Evolutionary conservation across 768 basidiomycete species (phyloP).

Genomic region (Naematelia encephala): DNA sequence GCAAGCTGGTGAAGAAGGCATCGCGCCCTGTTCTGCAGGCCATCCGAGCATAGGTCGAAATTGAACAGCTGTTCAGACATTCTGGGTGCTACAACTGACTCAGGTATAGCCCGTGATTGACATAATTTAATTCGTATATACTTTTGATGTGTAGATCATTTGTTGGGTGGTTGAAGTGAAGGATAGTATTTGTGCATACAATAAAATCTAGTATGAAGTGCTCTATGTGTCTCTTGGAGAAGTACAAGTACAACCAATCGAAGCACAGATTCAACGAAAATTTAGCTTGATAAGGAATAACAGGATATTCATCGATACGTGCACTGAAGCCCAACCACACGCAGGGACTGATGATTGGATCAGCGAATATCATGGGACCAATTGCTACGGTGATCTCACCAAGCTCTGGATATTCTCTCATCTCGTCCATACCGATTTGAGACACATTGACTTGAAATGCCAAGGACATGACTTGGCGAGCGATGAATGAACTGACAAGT

Average conservation of each 20-base stretch:
- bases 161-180: neutral
- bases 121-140: neutral
- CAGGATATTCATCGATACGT: conserved; percentile 53
- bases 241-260: neutral
- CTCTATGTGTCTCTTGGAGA: neutral
- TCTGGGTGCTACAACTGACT: too few species aligned
- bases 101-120: neutral
- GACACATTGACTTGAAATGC: conserved; percentile 51
- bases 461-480: conserved; percentile 45
- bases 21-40: neutral
- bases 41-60: neutral
- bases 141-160: neutral
- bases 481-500: conserved; percentile 50
- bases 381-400: too few species aligned
- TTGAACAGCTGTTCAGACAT: too few species aligned
- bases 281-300: conserved; percentile 50
- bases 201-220: neutral
- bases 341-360: neutral
- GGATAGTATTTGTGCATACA: neutral
- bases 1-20: neutral
- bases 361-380: neutral
- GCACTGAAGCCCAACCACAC: conserved; percentile 50
- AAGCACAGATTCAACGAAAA: conserved; percentile 18
- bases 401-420: conserved; percentile 52
- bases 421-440: conserved; percentile 51